A percentile compares a stretch with the other conserved stretches of the same genome.
Evolutionary conservation across 257 asterid species (phyloP).

Genomic region (Plantago ovata): DNA sequence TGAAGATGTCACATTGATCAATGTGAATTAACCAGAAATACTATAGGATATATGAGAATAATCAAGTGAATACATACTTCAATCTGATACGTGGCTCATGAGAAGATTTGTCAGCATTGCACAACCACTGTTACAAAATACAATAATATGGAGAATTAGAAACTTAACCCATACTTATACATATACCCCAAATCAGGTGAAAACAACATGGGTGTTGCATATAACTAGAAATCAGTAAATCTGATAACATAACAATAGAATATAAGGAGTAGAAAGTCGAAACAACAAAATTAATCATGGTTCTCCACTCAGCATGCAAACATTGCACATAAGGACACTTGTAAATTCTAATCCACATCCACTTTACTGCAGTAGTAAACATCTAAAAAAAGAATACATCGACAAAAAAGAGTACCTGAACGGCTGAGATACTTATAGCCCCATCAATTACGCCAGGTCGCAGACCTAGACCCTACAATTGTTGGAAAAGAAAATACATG

Average conservation of each 20-base stretch:
- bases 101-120: slow-evolving; percentile 96
- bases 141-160: slow-evolving; percentile 17
- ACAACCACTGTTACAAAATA: slow-evolving; percentile 67
- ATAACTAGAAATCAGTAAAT: background rate
- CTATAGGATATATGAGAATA: background rate
- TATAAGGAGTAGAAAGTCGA: background rate
- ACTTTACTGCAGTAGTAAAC: too few relatives aligned
- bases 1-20: background rate
- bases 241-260: background rate
- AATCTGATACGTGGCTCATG: slow-evolving; percentile 93
- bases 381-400: slow-evolving; percentile 4
- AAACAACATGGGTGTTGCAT: background rate
- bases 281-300: background rate
- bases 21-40: background rate
- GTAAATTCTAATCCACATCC: too few relatives aligned
- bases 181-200: background rate
- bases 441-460: slow-evolving; percentile 93
- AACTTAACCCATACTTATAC: background rate
- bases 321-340: background rate
- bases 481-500: slow-evolving; percentile 13
- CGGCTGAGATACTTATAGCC: slow-evolving; percentile 97
- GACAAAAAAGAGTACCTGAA: slow-evolving; percentile 64
- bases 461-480: slow-evolving; percentile 72
- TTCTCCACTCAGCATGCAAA: background rate
- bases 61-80: slow-evolving; percentile 51